phyloP scores from a whole-genome alignment of 345 rosid species.

The Tarenaya hassleriana region DNA sequence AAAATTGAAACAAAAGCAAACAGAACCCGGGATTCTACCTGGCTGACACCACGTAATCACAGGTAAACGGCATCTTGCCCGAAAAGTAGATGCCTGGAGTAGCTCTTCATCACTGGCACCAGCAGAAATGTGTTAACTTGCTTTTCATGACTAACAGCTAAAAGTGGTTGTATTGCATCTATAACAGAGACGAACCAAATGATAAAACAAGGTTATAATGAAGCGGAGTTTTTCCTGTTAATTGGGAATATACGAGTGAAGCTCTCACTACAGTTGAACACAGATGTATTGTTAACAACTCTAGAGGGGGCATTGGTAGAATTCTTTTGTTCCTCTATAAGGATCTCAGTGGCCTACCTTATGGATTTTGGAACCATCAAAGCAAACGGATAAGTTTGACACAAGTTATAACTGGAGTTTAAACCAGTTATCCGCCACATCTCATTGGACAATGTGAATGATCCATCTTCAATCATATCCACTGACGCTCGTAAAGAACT shows the following conservation, averaged over 20 bases:
- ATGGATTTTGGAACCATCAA: conserved; percentile 77
- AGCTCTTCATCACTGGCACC: conserved; percentile 72
- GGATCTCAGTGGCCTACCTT: conserved; percentile 42
- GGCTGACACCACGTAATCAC: conserved; percentile 96
- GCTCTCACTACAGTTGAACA: conserved; percentile 20
- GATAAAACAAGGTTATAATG: not conserved
- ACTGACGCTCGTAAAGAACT: conserved; percentile 50
- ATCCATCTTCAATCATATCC: conserved; percentile 58
- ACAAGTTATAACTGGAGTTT: conserved; percentile 61
- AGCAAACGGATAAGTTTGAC: conserved; percentile 87
- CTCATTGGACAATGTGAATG: conserved; percentile 66
- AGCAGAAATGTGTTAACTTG: conserved; percentile 19
- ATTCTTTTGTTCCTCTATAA: conserved; percentile 10
- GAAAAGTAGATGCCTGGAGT: conserved; percentile 79
- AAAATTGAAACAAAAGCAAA: conserved; percentile 18
- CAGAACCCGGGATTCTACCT: conserved; percentile 39
- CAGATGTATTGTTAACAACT: too few relatives aligned
- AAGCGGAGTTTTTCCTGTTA: not conserved
- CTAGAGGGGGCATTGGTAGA: conserved; percentile 10
- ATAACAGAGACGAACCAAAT: too few relatives aligned
- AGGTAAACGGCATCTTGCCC: conserved; percentile 83
- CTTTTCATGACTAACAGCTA: not conserved
- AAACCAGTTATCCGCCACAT: conserved; percentile 79
- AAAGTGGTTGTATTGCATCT: too few relatives aligned
- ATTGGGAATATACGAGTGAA: conserved; percentile 15